Conservation (phyloP, 2,329 filamentous ascomycete genomes). For the Stagonosporopsis tanaceti region DNA sequence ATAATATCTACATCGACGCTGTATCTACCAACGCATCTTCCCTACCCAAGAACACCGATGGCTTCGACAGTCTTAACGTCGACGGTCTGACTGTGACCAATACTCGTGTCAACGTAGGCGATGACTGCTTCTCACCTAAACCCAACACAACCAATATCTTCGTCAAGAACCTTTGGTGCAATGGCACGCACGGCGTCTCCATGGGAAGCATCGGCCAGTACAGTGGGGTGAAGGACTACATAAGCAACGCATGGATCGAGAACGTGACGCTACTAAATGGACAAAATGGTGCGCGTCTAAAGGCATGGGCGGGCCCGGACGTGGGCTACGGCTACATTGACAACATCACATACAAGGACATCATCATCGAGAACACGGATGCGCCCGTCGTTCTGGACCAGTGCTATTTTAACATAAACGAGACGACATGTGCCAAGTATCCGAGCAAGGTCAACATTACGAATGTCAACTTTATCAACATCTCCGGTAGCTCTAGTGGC, state of each 20-base stretch:
- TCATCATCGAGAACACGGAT: conserved; percentile 67
- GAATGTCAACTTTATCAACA: conserved; percentile 66
- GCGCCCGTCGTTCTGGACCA: conserved; percentile 66
- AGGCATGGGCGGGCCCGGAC: conserved; percentile 66
- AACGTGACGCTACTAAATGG: conserved; percentile 66
- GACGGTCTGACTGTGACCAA: conserved; percentile 57
- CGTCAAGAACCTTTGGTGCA: conserved; percentile 46
- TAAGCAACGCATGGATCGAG: conserved; percentile 61
- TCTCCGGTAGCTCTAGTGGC: conserved; percentile 65
- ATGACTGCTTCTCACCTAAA: conserved; percentile 45
- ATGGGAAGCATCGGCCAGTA: conserved; percentile 47
- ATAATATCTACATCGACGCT: conserved; percentile 63
- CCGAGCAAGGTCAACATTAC: conserved; percentile 67
- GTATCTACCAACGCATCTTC: conserved; percentile 58
- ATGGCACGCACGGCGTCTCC: conserved; percentile 44
- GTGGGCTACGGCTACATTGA: conserved; percentile 68
- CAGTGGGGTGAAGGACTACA: conserved; percentile 42
- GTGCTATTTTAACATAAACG: conserved; percentile 68
- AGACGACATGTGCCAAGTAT: conserved; percentile 60
- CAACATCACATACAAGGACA: conserved; percentile 69
- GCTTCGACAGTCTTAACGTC: conserved; percentile 68
- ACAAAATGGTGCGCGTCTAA: conserved; percentile 65
- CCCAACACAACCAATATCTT: conserved; percentile 47
- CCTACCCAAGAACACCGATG: conserved; percentile 68
- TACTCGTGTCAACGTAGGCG: conserved; percentile 47